These are phyloP conservation scores for Leucocoprinus leucothites DNA, from an alignment of 768 basidiomycete genomes.

Conservation along the genomic window DNA sequence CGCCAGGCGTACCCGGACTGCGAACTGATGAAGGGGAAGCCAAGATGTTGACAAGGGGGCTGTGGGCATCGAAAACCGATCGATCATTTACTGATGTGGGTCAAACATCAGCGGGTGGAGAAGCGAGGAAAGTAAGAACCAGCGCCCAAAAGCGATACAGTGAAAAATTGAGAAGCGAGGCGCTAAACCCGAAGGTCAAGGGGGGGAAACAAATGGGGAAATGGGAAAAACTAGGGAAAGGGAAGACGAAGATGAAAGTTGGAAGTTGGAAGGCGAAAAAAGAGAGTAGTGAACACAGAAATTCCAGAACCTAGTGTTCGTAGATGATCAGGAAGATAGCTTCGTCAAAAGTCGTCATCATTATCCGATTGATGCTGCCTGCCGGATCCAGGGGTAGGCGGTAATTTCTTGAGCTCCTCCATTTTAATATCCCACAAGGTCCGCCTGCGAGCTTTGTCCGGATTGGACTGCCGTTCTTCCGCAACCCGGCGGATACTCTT, in stretches of 20 bases:
- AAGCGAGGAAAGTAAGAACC: not conserved
- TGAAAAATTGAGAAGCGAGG: not conserved
- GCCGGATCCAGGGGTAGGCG: not conserved
- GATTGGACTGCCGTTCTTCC: constrained; percentile 58
- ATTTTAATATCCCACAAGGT: constrained; percentile 43
- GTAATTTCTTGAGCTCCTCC: constrained; percentile 33
- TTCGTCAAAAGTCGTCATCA: too few species aligned
- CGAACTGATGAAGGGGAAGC: too few species aligned
- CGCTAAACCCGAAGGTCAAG: too few species aligned
- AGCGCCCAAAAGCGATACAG: not conserved
- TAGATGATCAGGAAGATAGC: too few species aligned
- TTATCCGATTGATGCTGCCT: not conserved
- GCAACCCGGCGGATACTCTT: constrained; percentile 87
- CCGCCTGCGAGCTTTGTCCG: constrained; percentile 33
- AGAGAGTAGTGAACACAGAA: too few species aligned
- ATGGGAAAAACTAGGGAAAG: too few species aligned
- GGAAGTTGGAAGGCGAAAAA: too few species aligned
- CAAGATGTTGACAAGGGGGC: too few species aligned
- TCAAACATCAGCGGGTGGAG: not conserved
- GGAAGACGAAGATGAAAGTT: too few species aligned
- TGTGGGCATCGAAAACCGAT: not conserved
- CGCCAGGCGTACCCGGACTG: too few species aligned
- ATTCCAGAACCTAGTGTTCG: too few species aligned
- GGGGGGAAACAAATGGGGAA: too few species aligned
- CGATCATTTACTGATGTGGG: not conserved